Evolutionary conservation across 495 filamentous ascomycete species (phyloP).

Genomic region (Penicillium soppii): DNA sequence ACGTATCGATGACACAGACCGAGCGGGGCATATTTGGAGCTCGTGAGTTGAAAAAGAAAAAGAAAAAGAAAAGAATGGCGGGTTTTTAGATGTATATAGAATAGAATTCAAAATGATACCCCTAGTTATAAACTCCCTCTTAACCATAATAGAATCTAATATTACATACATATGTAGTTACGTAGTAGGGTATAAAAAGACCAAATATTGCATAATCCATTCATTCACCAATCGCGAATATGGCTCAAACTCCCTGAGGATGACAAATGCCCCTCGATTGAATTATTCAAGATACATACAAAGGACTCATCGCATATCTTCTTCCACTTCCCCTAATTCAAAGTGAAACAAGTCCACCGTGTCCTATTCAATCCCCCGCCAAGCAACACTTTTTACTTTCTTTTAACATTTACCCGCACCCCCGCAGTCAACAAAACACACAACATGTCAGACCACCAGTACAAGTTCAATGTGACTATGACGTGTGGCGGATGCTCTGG

Average conservation of each 20-base stretch:
- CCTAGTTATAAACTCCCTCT: not conserved
- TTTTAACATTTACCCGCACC: slow-evolving; percentile 4
- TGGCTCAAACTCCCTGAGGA: slow-evolving; percentile 3
- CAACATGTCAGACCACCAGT: slow-evolving; percentile 61
- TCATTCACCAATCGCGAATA: slow-evolving; percentile 19
- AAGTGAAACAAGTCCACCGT: not conserved
- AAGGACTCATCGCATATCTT: not conserved
- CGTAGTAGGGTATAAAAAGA: not conserved
- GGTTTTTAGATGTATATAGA: slow-evolving; percentile 36
- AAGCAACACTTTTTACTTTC: not conserved
- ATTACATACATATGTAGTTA: no score
- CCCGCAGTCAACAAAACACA: not conserved
- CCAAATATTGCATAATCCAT: slow-evolving; percentile 51
- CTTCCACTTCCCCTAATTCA: not conserved
- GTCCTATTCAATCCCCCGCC: not conserved
- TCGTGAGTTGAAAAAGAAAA: slow-evolving; percentile 37
- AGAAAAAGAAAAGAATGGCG: slow-evolving; percentile 42
- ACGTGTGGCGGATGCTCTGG: slow-evolving; percentile 69
- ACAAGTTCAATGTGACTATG: slow-evolving; percentile 71
- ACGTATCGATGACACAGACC: slow-evolving; percentile 34
- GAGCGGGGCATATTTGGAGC: slow-evolving; percentile 43
- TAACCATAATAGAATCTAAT: no score
- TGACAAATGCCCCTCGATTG: slow-evolving; percentile 46
- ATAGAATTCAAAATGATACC: not conserved
- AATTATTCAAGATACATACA: not conserved